Percentiles rank a stretch among this genome's conserved stretches.
These are phyloP conservation scores for Capsella bursapastoris DNA, from an alignment of 345 rosid species.

Conservation along the genomic window DNA sequence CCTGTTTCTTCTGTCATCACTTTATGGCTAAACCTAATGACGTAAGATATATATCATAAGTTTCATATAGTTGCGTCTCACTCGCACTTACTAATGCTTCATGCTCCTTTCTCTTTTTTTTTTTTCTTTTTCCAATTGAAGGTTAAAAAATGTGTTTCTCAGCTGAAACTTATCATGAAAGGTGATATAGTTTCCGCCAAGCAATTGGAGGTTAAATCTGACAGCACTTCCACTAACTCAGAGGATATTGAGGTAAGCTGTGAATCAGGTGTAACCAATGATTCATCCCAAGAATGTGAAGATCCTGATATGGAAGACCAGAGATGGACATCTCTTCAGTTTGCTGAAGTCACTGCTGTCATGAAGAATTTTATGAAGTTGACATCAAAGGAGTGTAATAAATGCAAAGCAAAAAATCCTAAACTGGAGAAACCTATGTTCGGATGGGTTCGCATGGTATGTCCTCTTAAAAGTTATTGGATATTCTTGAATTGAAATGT, in stretches of 20 bases:
- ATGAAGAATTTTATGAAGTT: constrained; percentile 60
- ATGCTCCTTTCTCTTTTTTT: constrained; percentile 17
- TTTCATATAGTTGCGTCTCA: constrained; percentile 9
- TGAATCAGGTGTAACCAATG: constrained; percentile 28
- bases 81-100: not conserved
- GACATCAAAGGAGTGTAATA: constrained; percentile 49
- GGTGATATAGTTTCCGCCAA: constrained; percentile 82
- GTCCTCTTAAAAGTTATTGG: constrained; percentile 33
- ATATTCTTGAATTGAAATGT: constrained; percentile 2
- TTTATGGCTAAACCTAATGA: constrained; percentile 50
- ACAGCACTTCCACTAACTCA: not conserved
- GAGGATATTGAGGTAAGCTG: constrained; percentile 17
- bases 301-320: constrained; percentile 37
- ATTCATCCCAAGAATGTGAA: constrained; percentile 42
- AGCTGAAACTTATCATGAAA: constrained; percentile 73
- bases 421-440: constrained; percentile 62
- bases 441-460: constrained; percentile 87
- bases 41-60: constrained; percentile 45
- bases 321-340: constrained; percentile 91
- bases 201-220: constrained; percentile 47
- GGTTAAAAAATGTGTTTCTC: constrained; percentile 64
- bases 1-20: constrained; percentile 70
- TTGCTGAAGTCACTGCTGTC: constrained; percentile 59
- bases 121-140: constrained; percentile 42
- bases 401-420: constrained; percentile 53